A percentile compares a stretch with the other conserved stretches of the same genome.
These are phyloP conservation scores for Spinacia oleracea DNA, from an alignment of 179 eudicot genomes.

Conservation along the genomic window DNA sequence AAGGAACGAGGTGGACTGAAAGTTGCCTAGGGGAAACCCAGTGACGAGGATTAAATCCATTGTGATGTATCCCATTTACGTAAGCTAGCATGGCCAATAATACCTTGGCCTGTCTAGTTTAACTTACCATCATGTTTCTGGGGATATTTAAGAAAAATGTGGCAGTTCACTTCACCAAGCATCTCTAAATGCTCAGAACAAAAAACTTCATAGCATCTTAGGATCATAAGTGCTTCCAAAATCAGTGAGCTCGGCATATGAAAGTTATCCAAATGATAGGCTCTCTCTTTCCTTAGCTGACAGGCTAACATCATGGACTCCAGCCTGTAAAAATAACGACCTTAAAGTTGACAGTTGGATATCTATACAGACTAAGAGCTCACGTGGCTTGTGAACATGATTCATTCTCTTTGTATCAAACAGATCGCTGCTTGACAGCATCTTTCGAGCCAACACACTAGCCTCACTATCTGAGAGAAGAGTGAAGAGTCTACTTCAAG, in stretches of 20 bases:
- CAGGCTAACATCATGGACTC: slow-evolving; percentile 89
- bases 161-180: slow-evolving; percentile 89
- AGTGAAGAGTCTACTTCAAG: slow-evolving; percentile 91
- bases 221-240: slow-evolving; percentile 84
- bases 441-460: slow-evolving; percentile 45
- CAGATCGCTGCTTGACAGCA: slow-evolving; percentile 28
- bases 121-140: slow-evolving; percentile 75
- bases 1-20: slow-evolving; percentile 65
- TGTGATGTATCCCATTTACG: slow-evolving; percentile 78
- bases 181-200: slow-evolving; percentile 88
- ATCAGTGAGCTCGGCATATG: slow-evolving; percentile 67
- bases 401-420: slow-evolving; percentile 37
- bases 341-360: slow-evolving; percentile 51
- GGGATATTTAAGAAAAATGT: slow-evolving; percentile 68
- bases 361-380: slow-evolving; percentile 66
- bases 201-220: slow-evolving; percentile 77
- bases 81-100: slow-evolving; percentile 70
- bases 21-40: slow-evolving; percentile 95
- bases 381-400: slow-evolving; percentile 83
- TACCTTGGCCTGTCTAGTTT: slow-evolving; percentile 49
- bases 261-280: slow-evolving; percentile 21
- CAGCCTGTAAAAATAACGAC: slow-evolving; percentile 72
- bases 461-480: slow-evolving; percentile 80
- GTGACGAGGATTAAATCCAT: slow-evolving; percentile 85
- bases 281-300: slow-evolving; percentile 78